Percentiles rank a stretch among this genome's conserved stretches.
phyloP scores from a whole-genome alignment of 352 stramenopile species.

The Phytophthora chlamydospora region DNA sequence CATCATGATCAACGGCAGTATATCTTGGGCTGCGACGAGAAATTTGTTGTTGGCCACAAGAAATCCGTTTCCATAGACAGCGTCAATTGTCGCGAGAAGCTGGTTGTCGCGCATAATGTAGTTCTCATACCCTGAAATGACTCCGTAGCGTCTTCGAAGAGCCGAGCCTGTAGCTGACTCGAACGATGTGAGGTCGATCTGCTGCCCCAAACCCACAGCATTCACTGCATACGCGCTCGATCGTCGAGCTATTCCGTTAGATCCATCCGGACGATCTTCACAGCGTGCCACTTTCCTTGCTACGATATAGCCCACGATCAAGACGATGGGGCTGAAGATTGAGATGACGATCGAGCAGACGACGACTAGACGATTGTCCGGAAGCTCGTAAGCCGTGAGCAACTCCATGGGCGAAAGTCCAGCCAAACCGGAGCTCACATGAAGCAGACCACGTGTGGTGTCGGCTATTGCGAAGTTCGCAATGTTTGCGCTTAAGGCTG shows the following conservation, averaged over 20 bases:
- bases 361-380: slow-evolving; percentile 14
- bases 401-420: slow-evolving; percentile 32
- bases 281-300: slow-evolving; percentile 24
- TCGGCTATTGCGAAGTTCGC: slow-evolving; percentile 22
- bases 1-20: slow-evolving; percentile 45
- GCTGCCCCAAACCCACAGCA: background rate
- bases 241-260: background rate
- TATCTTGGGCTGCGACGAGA: slow-evolving; percentile 41
- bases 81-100: slow-evolving; percentile 41
- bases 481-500: slow-evolving; percentile 18
- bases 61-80: slow-evolving; percentile 51
- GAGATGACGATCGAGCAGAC: slow-evolving; percentile 25
- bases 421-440: slow-evolving; percentile 18
- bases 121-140: slow-evolving; percentile 39
- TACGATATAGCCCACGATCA: slow-evolving; percentile 33
- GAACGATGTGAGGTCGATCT: slow-evolving; percentile 35
- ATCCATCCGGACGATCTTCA: slow-evolving; percentile 6
- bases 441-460: slow-evolving; percentile 16
- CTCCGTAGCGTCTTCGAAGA: slow-evolving; percentile 28
- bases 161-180: slow-evolving; percentile 35
- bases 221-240: slow-evolving; percentile 13
- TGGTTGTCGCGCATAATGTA: slow-evolving; percentile 36
- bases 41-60: slow-evolving; percentile 49
- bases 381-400: slow-evolving; percentile 27
- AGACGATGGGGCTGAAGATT: slow-evolving; percentile 32